Evolutionary conservation across 2,329 filamentous ascomycete genomes (phyloP).

Genomic region (Fusarium sp.): DNA sequence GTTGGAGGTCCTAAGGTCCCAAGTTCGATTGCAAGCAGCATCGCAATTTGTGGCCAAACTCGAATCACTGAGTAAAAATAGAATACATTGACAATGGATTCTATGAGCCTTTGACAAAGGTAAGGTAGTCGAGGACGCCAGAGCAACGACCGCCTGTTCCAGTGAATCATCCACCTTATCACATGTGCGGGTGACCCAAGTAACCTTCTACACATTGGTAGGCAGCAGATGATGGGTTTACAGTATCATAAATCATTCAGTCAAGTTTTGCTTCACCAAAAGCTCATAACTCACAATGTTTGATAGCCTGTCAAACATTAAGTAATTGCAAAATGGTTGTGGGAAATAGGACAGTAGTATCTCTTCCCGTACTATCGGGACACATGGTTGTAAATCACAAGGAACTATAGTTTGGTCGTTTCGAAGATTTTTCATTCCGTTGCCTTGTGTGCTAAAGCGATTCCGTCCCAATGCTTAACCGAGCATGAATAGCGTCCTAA

Average conservation of each 20-base stretch:
- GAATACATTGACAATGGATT: neutral
- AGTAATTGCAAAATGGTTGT: neutral
- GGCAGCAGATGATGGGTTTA: neutral
- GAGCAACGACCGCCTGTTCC: neutral
- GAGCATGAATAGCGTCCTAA: conserved; percentile 53
- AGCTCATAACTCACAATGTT: neutral
- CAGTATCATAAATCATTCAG: neutral
- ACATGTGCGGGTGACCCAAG: neutral
- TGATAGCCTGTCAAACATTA: neutral
- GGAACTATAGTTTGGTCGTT: conserved; percentile 36
- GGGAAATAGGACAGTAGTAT: neutral
- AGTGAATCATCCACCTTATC: neutral
- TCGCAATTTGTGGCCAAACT: neutral
- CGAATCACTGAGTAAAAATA: neutral
- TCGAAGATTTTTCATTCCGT: conserved; percentile 50
- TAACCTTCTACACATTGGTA: neutral
- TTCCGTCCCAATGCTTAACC: conserved; percentile 51
- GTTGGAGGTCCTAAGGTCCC: neutral
- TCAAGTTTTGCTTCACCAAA: neutral
- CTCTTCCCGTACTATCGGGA: neutral
- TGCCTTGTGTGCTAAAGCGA: conserved; percentile 49
- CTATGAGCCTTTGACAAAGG: neutral
- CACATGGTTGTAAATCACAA: neutral
- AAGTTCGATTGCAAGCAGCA: neutral
- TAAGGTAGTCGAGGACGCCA: neutral